phyloP scores from a whole-genome alignment of 441 rosid genomes.

The Euphorbia schlechtendalii region DNA sequence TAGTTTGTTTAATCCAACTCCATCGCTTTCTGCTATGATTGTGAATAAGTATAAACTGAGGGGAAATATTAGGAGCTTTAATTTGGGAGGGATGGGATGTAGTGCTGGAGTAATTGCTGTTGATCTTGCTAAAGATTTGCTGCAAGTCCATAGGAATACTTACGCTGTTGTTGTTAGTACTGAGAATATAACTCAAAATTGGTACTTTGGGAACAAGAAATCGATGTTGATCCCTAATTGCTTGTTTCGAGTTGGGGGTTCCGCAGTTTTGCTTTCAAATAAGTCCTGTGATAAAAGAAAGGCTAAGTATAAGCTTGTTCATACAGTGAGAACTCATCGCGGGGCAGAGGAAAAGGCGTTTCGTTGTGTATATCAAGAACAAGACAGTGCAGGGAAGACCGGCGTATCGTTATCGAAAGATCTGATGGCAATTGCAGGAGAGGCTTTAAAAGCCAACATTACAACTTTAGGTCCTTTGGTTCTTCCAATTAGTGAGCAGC shows the following conservation, averaged over 20 bases:
- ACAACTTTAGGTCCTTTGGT: slow-evolving; percentile 65
- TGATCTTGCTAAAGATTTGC: slow-evolving; percentile 62
- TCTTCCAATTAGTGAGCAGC: slow-evolving; percentile 66
- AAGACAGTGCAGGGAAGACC: slow-evolving; percentile 49
- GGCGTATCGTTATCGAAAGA: slow-evolving; percentile 69
- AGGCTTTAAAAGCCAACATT: slow-evolving; percentile 58
- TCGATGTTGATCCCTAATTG: slow-evolving; percentile 73
- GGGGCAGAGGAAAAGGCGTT: slow-evolving; percentile 74
- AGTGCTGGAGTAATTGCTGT: slow-evolving; percentile 65
- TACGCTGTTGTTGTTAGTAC: slow-evolving; percentile 66
- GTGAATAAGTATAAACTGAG: slow-evolving; percentile 65
- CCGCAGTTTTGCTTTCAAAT: slow-evolving; percentile 59
- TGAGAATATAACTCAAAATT: slow-evolving; percentile 73
- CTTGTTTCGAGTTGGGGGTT: slow-evolving; percentile 60
- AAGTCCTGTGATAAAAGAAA: slow-evolving; percentile 38
- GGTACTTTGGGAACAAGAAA: slow-evolving; percentile 75
- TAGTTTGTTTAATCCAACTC: slow-evolving; percentile 68
- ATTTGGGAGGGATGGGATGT: slow-evolving; percentile 74
- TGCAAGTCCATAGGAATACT: slow-evolving; percentile 54
- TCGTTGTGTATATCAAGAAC: slow-evolving; percentile 61
- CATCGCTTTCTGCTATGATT: slow-evolving; percentile 62
- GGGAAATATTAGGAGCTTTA: slow-evolving; percentile 55
- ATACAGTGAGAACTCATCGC: slow-evolving; percentile 61
- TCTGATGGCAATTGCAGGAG: slow-evolving; percentile 72
- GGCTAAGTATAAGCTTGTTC: slow-evolving; percentile 60